A percentile compares a stretch with the other conserved stretches of the same genome.
Conservation (phyloP, 2,329 filamentous ascomycete genomes). For the Gaeumannomyces tritici region DNA sequence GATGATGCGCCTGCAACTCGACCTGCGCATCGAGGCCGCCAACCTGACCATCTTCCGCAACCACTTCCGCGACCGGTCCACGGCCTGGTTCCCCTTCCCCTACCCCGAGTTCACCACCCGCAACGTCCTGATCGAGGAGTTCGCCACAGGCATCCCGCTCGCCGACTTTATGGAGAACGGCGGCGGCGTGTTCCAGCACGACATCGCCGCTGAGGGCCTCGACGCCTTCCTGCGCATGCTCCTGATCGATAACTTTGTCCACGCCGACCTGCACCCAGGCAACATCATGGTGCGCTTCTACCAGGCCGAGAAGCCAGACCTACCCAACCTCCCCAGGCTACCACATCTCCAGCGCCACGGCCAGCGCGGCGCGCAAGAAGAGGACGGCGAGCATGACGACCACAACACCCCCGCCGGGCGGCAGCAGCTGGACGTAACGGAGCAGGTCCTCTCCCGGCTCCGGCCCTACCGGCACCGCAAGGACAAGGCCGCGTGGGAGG, state of each 20-base stretch:
- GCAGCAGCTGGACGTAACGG: constrained; percentile 65
- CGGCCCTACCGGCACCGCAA: constrained; percentile 57
- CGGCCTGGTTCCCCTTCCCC: constrained; percentile 94
- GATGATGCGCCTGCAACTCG: constrained; percentile 98
- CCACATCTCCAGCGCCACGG: constrained; percentile 19
- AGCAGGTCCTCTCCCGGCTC: constrained; percentile 73
- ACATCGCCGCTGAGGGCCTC: constrained; percentile 89
- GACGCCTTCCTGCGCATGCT: constrained; percentile 97
- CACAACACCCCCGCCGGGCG: constrained; percentile 20
- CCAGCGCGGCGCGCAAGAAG: constrained; percentile 16
- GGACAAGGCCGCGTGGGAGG: constrained; percentile 61
- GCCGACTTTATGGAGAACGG: constrained; percentile 86
- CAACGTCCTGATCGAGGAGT: constrained; percentile 89
- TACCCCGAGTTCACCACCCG: constrained; percentile 89
- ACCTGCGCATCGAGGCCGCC: constrained; percentile 86
- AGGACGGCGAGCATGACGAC: constrained; percentile 8
- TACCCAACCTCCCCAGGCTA: constrained; percentile 26
- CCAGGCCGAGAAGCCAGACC: constrained; percentile 62
- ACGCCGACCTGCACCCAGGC: constrained; percentile 90
- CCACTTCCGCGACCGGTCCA: constrained; percentile 81
- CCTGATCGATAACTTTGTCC: constrained; percentile 93
- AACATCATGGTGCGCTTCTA: constrained; percentile 99
- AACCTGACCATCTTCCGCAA: constrained; percentile 83
- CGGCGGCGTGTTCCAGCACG: constrained; percentile 83
- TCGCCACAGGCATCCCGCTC: constrained; percentile 86